These are phyloP conservation scores for Jaapia argillacea DNA, from an alignment of 768 basidiomycete species.

Conservation along the genomic window DNA sequence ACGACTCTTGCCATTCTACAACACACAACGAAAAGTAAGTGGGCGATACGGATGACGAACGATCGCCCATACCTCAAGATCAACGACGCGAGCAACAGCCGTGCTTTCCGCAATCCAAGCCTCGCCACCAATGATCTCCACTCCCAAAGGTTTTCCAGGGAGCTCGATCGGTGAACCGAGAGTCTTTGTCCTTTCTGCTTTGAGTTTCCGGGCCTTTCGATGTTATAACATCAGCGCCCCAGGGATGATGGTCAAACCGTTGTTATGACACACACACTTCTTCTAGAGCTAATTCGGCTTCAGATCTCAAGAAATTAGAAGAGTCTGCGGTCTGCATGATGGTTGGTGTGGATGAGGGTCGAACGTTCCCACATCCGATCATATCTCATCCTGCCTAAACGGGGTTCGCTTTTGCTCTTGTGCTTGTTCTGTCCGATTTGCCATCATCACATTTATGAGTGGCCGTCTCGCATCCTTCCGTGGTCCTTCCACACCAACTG, in stretches of 20 bases:
- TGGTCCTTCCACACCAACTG: conserved; percentile 67
- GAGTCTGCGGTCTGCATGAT: conserved; percentile 16
- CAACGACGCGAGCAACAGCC: conserved; percentile 58
- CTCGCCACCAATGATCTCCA: conserved; percentile 51
- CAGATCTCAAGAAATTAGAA: conserved; percentile 58
- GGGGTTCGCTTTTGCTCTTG: neutral
- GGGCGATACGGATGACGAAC: conserved; percentile 1
- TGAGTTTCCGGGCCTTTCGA: conserved; percentile 56
- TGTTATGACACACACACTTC: conserved; percentile 30
- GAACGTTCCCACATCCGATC: no score
- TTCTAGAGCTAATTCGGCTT: conserved; percentile 56
- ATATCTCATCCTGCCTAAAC: neutral
- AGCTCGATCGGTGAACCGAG: conserved; percentile 77
- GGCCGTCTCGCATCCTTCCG: conserved; percentile 66
- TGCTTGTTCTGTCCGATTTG: neutral
- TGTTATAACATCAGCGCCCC: conserved; percentile 2
- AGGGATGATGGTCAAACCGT: neutral
- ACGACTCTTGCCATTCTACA: conserved; percentile 70
- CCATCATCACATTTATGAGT: conserved; percentile 25
- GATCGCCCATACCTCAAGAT: conserved; percentile 52
- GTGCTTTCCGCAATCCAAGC: conserved; percentile 91
- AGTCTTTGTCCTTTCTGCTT: conserved; percentile 58
- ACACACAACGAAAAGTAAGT: conserved; percentile 4
- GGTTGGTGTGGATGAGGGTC: no score
- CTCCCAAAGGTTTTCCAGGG: conserved; percentile 60